These are phyloP conservation scores for Aspergillus udagawae DNA, from an alignment of 2,329 filamentous ascomycete species.

Conservation along the genomic window DNA sequence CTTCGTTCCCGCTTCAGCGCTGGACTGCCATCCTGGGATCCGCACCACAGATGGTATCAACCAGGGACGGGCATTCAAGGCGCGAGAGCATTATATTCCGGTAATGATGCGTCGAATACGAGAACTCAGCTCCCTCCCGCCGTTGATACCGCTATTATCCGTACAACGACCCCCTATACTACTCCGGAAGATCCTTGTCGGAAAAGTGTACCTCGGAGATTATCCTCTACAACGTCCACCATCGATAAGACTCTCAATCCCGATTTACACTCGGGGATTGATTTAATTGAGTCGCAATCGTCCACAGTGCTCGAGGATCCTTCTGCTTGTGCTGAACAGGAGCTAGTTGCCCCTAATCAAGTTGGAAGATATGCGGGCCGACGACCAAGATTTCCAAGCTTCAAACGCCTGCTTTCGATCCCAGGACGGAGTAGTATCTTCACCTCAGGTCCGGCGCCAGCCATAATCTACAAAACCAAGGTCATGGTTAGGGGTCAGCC, in stretches of 20 bases:
- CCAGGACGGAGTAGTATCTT: background rate
- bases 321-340: background rate
- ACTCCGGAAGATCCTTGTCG: background rate
- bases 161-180: background rate
- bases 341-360: background rate
- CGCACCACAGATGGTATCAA: conserved; percentile 20
- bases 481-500: conserved; percentile 12
- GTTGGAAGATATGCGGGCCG: background rate
- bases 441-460: background rate
- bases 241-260: background rate
- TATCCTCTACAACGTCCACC: background rate
- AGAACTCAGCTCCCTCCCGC: background rate
- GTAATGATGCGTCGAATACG: conserved; percentile 10
- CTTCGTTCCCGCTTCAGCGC: conserved; percentile 26
- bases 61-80: conserved; percentile 7
- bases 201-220: background rate
- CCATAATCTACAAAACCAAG: conserved; percentile 1
- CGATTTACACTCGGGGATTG: background rate
- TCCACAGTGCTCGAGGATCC: background rate
- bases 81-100: conserved; percentile 6
- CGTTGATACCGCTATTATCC: background rate
- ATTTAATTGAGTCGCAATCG: background rate
- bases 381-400: background rate
- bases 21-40: conserved; percentile 21
- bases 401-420: background rate